Evolutionary conservation across 2,329 filamentous ascomycete genomes (phyloP), one percentile per base, ranked within the genome.

Genomic region (Chlorencoelia australis): DNA sequence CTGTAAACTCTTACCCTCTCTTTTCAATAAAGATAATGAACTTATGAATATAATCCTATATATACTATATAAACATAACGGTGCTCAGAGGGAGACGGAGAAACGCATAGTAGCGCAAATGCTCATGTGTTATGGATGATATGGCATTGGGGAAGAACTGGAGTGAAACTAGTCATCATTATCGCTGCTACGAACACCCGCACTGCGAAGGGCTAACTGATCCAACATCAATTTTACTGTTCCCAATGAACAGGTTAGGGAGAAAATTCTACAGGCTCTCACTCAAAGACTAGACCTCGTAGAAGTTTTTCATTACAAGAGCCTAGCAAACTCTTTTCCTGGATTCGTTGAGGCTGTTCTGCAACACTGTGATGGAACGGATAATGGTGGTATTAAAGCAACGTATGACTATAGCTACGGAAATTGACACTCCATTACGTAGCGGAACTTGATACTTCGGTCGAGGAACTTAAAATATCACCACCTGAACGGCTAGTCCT

Each of bases 261-360:
- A 82, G 53, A 70, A 82, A 32, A 96, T 98, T 27, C 62, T 96
- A 30, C 68, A 71, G 25, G 78, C 82, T 2, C 65, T 93, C 30
- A 85, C 83, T 0, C 66, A 75, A 36, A 73, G 79, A 37, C 70
- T 79, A 46, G 64, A 64, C 0, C 58, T 94, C 6, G 67, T 74
- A 1, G 67, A 72, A 3, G 77, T 87, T 42, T 73, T 96, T 14
- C 75, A 94, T 54, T 82, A 89, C 48, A 63, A 64, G 17, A 64
- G 71, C 11, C 65, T 98, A 3, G 87, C 89, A 5, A 88, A 84
- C 51, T 69, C 79, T 49, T 96, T 89, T 0, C 85, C 91, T 5
- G 91, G 91, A 1, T 98, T 91, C 48, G 89, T 98, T 0, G 89
- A 88, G 8, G 84, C 85, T 5, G 91, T 98, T 64, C 64, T 98